These are phyloP conservation scores for Fraxinus americana DNA, from an alignment of 257 asterid genomes.

Conservation along the genomic window DNA sequence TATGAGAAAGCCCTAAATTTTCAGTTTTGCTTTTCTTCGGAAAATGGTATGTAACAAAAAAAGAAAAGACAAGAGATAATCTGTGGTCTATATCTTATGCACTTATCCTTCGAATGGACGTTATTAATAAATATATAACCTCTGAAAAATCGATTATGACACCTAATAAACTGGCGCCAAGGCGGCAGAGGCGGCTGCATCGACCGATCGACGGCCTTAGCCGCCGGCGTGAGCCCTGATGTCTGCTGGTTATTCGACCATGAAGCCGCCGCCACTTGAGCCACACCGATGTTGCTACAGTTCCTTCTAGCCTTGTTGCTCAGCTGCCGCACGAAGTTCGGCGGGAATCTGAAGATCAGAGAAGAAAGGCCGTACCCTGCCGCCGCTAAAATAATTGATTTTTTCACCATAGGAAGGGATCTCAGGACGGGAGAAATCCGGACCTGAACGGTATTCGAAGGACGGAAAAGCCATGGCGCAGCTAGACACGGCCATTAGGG, in stretches of 20 bases:
- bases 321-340: slow-evolving; percentile 93
- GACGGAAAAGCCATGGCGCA: slow-evolving; percentile 35
- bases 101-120: too few relatives aligned
- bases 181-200: slow-evolving; percentile 1
- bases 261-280: slow-evolving; percentile 75
- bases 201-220: slow-evolving; percentile 1
- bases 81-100: too few relatives aligned
- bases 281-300: slow-evolving; percentile 58
- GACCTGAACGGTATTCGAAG: slow-evolving; percentile 76
- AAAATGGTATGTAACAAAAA: too few relatives aligned
- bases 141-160: too few relatives aligned
- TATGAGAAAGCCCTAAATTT: too few relatives aligned
- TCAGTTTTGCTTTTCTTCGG: too few relatives aligned
- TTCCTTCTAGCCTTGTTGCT: slow-evolving; percentile 87
- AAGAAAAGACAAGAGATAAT: too few relatives aligned
- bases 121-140: too few relatives aligned
- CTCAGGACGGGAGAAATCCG: slow-evolving; percentile 62
- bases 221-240: slow-evolving; percentile 48
- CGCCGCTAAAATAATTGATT: slow-evolving; percentile 23
- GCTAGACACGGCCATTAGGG: slow-evolving; percentile 74
- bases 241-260: slow-evolving; percentile 68
- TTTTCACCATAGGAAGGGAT: slow-evolving; percentile 35
- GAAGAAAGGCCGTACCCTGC: slow-evolving; percentile 50
- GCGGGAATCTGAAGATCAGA: slow-evolving; percentile 71
- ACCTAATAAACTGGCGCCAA: slow-evolving; percentile 6